Conservation (phyloP, 169 alveolate species). For the Eimeria zaria region DNA sequence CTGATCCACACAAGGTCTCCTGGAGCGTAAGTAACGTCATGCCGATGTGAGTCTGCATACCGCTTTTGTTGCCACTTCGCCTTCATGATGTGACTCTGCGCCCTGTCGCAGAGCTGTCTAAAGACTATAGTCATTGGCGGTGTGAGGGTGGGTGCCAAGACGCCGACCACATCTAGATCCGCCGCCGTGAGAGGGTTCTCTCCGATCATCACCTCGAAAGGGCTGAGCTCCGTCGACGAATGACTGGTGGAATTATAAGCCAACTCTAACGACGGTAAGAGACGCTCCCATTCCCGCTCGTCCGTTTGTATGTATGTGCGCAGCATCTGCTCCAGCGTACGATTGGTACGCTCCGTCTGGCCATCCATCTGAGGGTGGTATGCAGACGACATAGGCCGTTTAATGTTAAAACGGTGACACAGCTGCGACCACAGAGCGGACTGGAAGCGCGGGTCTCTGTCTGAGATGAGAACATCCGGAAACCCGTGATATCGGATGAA, state of each 20-base stretch:
- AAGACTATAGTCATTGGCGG: not conserved
- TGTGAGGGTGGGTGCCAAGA: not conserved
- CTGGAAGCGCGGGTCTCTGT: too few relatives aligned
- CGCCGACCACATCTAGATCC: not conserved
- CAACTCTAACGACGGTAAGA: not conserved
- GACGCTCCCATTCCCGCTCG: too few relatives aligned
- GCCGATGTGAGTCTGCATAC: not conserved
- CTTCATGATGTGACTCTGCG: not conserved
- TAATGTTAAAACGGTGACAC: too few relatives aligned
- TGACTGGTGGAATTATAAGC: not conserved
- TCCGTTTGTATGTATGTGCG: too few relatives aligned
- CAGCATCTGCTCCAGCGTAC: too few relatives aligned
- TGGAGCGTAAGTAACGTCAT: not conserved
- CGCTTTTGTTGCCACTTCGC: not conserved
- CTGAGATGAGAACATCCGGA: too few relatives aligned
- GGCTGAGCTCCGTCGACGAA: not conserved
- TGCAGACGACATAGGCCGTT: too few relatives aligned
- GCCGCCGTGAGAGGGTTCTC: not conserved
- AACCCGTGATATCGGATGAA: too few relatives aligned
- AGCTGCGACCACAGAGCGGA: too few relatives aligned
- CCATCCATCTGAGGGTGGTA: too few relatives aligned
- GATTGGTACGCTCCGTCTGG: too few relatives aligned
- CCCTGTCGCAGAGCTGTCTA: not conserved
- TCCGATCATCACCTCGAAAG: not conserved
- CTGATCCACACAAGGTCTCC: not conserved